phyloP scores from a whole-genome alignment of 495 filamentous ascomycete genomes.

The Wilcoxina mikolae region DNA sequence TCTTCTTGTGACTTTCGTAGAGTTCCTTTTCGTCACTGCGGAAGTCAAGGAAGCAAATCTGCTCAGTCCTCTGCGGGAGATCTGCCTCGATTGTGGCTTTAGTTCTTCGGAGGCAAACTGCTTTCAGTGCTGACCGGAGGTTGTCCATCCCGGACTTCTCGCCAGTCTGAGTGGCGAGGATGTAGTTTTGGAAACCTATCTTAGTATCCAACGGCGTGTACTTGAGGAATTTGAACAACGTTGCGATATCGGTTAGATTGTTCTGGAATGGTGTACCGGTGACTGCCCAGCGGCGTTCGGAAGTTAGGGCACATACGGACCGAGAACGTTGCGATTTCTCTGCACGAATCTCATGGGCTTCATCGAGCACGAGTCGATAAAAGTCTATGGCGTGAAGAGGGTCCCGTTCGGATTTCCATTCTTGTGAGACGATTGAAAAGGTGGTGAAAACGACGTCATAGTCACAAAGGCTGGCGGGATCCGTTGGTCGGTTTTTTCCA shows the following conservation, averaged over 20 bases:
- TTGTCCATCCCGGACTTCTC: conserved; percentile 12
- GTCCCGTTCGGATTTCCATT: conserved; percentile 39
- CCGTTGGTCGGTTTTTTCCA: not conserved
- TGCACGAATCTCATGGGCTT: conserved; percentile 30
- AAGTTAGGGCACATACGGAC: conserved; percentile 5
- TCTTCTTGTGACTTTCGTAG: conserved; percentile 38
- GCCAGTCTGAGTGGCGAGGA: not conserved
- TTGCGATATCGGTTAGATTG: conserved; percentile 11
- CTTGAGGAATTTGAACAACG: conserved; percentile 15
- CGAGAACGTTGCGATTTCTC: conserved; percentile 6
- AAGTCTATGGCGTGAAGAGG: conserved; percentile 34
- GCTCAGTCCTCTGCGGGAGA: conserved; percentile 36
- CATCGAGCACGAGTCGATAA: conserved; percentile 29
- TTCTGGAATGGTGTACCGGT: conserved; percentile 31
- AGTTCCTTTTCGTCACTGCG: conserved; percentile 35
- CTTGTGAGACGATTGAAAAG: conserved; percentile 31
- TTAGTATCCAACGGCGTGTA: conserved; percentile 3
- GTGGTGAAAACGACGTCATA: conserved; percentile 33
- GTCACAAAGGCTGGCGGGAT: not conserved
- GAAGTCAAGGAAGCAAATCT: conserved; percentile 48
- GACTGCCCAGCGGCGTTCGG: conserved; percentile 24
- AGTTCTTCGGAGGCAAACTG: conserved; percentile 20
- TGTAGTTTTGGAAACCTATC: conserved; percentile 1
- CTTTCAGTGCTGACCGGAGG: conserved; percentile 2
- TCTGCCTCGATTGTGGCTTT: conserved; percentile 52